Percentiles rank a stretch among this genome's conserved stretches.
phyloP scores from a whole-genome alignment of 768 basidiomycete genomes.

The Pisolithus marmoratus region DNA sequence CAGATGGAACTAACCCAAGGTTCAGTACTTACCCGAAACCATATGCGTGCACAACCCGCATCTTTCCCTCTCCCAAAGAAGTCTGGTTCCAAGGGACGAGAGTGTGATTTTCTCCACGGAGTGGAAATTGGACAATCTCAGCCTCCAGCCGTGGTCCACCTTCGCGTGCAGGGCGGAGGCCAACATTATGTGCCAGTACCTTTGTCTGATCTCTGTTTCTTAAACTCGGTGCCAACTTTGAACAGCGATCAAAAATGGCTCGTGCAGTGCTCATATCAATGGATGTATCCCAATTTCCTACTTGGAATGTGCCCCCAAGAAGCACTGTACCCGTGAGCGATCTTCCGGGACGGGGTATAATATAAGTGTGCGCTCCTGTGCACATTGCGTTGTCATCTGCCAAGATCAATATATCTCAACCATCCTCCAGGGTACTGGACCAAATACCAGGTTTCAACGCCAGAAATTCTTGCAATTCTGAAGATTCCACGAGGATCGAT shows the following conservation, averaged over 20 bases:
- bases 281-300: constrained; percentile 46
- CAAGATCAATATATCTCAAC: not conserved
- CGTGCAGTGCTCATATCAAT: constrained; percentile 35
- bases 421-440: not conserved
- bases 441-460: constrained; percentile 20
- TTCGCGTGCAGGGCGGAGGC: constrained; percentile 48
- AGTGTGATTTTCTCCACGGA: constrained; percentile 12
- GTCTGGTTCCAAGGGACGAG: constrained; percentile 14
- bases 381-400: constrained; percentile 10
- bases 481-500: constrained; percentile 69
- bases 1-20: not conserved
- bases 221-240: constrained; percentile 33
- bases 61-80: constrained; percentile 15
- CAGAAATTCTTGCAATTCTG: constrained; percentile 43
- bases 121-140: constrained; percentile 36
- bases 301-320: constrained; percentile 53
- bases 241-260: constrained; percentile 43
- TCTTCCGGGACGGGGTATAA: constrained; percentile 54
- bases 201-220: constrained; percentile 30
- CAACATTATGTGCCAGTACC: constrained; percentile 51
- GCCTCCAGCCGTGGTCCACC: constrained; percentile 54
- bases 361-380: constrained; percentile 40
- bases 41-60: constrained; percentile 51
- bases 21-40: constrained; percentile 44
- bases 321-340: constrained; percentile 40